Base-by-base conservation (phyloP, 176 grass and related monocot species). In the Lolium multiflorum region DNA sequence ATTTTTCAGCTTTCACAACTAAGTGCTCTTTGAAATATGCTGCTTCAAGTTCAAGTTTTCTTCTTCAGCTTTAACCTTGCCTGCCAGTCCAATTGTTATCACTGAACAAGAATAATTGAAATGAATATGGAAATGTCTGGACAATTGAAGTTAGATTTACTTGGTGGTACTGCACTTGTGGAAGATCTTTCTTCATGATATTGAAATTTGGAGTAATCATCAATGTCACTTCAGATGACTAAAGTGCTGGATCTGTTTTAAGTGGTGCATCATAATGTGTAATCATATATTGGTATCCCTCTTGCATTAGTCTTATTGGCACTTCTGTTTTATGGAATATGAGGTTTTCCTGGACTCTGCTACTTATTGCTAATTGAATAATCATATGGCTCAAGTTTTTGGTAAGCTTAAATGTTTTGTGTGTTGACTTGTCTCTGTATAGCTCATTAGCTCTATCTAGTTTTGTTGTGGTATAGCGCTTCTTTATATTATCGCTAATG, bases 361-460 rank as follows among this genome's bases (percentile, higher is more conserved):
- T 95, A 80, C 86, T 83, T 91, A 49, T 86, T 88, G 59, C 85
- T 92, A 89, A 83, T 87, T 87, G 86, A 93, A 85, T 91, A 84
- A 83, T 82, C 73, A 80, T 87, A 77, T 87, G 87, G 47, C 81
- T 93, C 91, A 91, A 87, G 88, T 81, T 89, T 78, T 63, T 82
- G 93, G 91, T 93, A 95, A 95, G 91, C 86, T 89, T 85, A 73
- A 90, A 82, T 83, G 79, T 82, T 80, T 87, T 87, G 38, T 64
- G 81, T 82, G 86, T 85, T 95, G 83, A 76, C 43, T 84, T 68
- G 26, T 74, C 44, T 87, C 84, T 55, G n/a, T 82, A 56, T 79
- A 55, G 20, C 28, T 35, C 31, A 35, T 35, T 35, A 35, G 31
- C 43, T 82, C 87, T 25, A 71, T 81, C 82, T 49, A 48, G 78